Percentiles rank a stretch among this genome's conserved stretches.
Conservation (phyloP, 306 rosid genomes). For the Cucumis melo region DNA sequence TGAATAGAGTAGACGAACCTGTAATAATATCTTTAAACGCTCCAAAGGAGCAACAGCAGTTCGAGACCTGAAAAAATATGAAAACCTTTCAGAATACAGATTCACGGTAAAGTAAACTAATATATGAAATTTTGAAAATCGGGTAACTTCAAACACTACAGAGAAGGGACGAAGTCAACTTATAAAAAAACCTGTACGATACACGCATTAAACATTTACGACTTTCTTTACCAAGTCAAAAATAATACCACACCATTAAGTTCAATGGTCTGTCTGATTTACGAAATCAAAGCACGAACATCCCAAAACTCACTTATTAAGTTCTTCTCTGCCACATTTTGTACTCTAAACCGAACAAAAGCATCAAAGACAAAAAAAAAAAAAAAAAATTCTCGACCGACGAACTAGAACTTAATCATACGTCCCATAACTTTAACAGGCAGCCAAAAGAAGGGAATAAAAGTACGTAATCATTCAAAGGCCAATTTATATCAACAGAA, state of each 20-base stretch:
- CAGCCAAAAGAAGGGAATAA: neutral
- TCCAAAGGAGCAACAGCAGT: constrained; percentile 99
- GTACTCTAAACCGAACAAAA: neutral
- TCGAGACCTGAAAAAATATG: constrained; percentile 55
- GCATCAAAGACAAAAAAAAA: neutral
- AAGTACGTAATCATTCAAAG: neutral
- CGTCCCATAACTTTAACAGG: neutral
- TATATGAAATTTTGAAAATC: neutral
- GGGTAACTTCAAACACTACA: neutral
- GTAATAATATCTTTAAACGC: constrained; percentile 87
- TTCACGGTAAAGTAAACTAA: neutral
- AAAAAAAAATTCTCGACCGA: neutral
- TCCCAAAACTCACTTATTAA: neutral
- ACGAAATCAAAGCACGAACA: neutral
- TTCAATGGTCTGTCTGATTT: neutral
- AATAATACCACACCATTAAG: neutral
- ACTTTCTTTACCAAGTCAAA: neutral
- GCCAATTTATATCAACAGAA: neutral
- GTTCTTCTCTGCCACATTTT: neutral
- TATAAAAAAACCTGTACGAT: neutral
- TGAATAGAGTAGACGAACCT: constrained; percentile 30
- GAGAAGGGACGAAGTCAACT: neutral
- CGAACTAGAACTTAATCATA: neutral
- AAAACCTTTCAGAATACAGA: neutral
- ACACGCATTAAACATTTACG: neutral